Base-by-base conservation (phyloP, 768 basidiomycete species). In the Collybia mongolica region DNA sequence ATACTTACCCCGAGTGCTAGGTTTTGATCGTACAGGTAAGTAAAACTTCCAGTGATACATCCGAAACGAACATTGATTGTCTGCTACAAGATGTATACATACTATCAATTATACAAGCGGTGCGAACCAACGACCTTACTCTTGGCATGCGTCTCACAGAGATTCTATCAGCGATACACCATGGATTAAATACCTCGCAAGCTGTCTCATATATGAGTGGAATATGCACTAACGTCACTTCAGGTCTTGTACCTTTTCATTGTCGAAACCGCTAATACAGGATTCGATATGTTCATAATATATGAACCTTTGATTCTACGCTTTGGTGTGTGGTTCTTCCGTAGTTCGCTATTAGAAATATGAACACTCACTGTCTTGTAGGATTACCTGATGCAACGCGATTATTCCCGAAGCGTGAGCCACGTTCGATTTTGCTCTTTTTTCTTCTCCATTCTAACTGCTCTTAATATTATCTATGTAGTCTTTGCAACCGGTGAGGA, bases 231-330 rank as follows among this genome's bases (percentile, higher is more conserved):
- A 19, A 44, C 26, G 9, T 5, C 15, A 2, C 4, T 23, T 9
- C 42, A 71, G 70, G 55, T 71, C 8, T 32, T 58, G 17, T 73
- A 69, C 48, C 57, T 72, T 6, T 63, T 72, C 26, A 44, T 71
- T 15, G 53, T 66, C 11, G 73, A 75, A 53, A 69, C 69, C 0
- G 32, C 57, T 32, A 75, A 75, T 48, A 71, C 72, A 2, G 65
- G 35, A 0, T 61, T 66, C 28, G 66, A 68, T 47, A 70, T 73
- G 22, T 66, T 57, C 5, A 62, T 73, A 28, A 60, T 72, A 49
- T 75, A 71, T 49, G 66, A 75, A 51, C 73, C 72, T 18, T 54
- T 75, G 11, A 63, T 75, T 22, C 57, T 71, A 9, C 60, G 66
- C 17, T 72, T 62, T 49, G 73, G 73, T 70, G 32, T 14, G 59